Evolutionary conservation across 495 filamentous ascomycete genomes (phyloP), one percentile per base, ranked within the genome.

Genomic region (Amorphotheca resinae): DNA sequence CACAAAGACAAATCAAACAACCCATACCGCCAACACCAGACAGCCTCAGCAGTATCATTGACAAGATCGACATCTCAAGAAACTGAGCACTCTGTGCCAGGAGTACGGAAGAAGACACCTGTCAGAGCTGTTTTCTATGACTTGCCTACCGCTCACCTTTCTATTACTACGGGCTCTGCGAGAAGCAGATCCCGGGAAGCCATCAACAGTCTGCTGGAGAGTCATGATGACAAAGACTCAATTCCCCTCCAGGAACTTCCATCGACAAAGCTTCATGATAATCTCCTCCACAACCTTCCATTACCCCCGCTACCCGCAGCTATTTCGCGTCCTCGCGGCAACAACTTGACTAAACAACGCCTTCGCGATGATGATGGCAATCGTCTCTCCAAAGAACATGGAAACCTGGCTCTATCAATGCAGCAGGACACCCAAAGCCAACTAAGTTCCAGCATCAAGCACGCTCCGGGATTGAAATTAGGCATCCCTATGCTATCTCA

Each of bases 81-180:
- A 3, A 37, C 34, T 4, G 9, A 18, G 11, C 18, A 11, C 4
- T 37, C 34, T 20, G 18, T 20, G 4, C 5, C 11, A 18, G 5
- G 15, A 15, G 14, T 11, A 11, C 2, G 2, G 5, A 37, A 12
- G 11, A 28, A 28, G 11, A 42, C 48, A 7, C 49, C 49, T n/a
- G 21, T 28, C 14, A 36, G 41, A 18, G 25, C 45, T 33, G 49
- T 55, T n/a, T 55, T 49, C 31, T 15, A 52, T 18, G 52, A 55
- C 28, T 35, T 51, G 21, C 31, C 17, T 1, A 46, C 48, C 18
- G 52, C 52, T 1, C 38, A 49, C 23, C 46, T 41, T 17, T 49
- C 45, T 7, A 55, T 55, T 22, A 48, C 45, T 9, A 48, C 52
- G 22, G 42, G 49, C 7, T 37, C 41, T 21, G 50, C 38, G 20